A percentile compares a stretch with the other conserved stretches of the same genome.
These are phyloP conservation scores for Albifimbria verrucaria DNA, from an alignment of 2,329 filamentous ascomycete genomes.

Conservation along the genomic window DNA sequence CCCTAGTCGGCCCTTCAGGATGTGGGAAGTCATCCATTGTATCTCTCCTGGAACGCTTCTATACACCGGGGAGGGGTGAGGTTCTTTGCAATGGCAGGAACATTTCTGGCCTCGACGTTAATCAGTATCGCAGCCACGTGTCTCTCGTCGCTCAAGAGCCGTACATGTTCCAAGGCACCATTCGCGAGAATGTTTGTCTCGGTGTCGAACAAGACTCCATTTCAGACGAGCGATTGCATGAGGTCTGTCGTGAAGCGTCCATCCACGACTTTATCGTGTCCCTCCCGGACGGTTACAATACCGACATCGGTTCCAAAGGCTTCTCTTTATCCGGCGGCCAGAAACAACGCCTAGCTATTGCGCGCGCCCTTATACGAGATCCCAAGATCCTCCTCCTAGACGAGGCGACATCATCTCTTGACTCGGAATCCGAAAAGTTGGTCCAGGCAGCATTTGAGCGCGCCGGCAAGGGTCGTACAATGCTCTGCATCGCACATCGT, in stretches of 20 bases:
- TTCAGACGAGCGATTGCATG: constrained; percentile 30
- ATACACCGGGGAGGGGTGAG: constrained; percentile 27
- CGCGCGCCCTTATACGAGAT: constrained; percentile 61
- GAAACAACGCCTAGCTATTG: constrained; percentile 65
- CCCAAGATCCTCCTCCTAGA: constrained; percentile 63
- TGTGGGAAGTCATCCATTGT: constrained; percentile 53
- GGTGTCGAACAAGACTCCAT: constrained; percentile 31
- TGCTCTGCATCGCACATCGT: constrained; percentile 74
- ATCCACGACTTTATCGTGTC: constrained; percentile 46
- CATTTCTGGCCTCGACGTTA: constrained; percentile 14
- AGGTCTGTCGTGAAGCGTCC: constrained; percentile 45
- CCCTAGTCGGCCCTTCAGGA: constrained; percentile 45
- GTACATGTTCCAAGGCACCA: constrained; percentile 36
- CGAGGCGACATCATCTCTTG: constrained; percentile 59
- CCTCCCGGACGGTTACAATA: constrained; percentile 53
- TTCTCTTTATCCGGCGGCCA: constrained; percentile 65
- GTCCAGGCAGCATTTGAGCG: constrained; percentile 66
- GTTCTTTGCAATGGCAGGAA: constrained; percentile 9
- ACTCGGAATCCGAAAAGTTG: constrained; percentile 59
- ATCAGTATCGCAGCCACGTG: constrained; percentile 19
- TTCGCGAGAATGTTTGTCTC: constrained; percentile 47
- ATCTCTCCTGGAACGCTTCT: constrained; percentile 52
- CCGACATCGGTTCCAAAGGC: constrained; percentile 57
- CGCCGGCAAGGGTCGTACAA: constrained; percentile 58
- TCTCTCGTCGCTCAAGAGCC: constrained; percentile 26